Conservation (phyloP, 371 early-diverging fungal species). For the Quaeritorhiza haematococci region DNA sequence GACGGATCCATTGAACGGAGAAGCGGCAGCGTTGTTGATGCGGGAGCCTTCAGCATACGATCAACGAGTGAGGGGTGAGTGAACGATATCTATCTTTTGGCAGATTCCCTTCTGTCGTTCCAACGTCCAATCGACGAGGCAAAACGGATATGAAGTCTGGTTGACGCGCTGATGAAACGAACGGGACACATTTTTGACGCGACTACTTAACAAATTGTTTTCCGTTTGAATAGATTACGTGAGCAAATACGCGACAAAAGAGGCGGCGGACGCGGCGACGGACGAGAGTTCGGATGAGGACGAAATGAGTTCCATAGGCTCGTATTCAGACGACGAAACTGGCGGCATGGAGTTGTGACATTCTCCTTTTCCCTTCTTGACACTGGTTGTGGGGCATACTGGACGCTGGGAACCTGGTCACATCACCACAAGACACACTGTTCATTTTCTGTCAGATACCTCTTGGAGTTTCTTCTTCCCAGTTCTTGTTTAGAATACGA, state of each 20-base stretch:
- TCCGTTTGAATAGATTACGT: conserved; percentile 91
- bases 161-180: too few species aligned
- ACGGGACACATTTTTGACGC: too few species aligned
- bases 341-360: conserved; percentile 63
- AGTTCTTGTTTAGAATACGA: too few species aligned
- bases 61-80: conserved; percentile 84
- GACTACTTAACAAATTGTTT: too few species aligned
- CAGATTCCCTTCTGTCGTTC: neutral
- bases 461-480: too few species aligned
- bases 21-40: conserved; percentile 97
- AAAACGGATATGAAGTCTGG: too few species aligned
- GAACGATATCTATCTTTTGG: neutral
- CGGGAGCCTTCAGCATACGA: conserved; percentile 90
- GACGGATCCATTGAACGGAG: conserved; percentile 98
- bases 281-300: conserved; percentile 72
- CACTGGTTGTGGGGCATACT: too few species aligned
- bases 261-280: conserved; percentile 76
- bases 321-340: conserved; percentile 58
- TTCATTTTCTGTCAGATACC: too few species aligned
- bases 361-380: neutral
- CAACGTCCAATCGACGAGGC: too few species aligned
- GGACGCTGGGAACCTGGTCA: too few species aligned
- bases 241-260: conserved; percentile 77
- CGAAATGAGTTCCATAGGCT: conserved; percentile 63
- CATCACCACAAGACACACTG: too few species aligned